Conservation (phyloP, 148 eudicot species). For the Fagopyrum homotropicum region DNA sequence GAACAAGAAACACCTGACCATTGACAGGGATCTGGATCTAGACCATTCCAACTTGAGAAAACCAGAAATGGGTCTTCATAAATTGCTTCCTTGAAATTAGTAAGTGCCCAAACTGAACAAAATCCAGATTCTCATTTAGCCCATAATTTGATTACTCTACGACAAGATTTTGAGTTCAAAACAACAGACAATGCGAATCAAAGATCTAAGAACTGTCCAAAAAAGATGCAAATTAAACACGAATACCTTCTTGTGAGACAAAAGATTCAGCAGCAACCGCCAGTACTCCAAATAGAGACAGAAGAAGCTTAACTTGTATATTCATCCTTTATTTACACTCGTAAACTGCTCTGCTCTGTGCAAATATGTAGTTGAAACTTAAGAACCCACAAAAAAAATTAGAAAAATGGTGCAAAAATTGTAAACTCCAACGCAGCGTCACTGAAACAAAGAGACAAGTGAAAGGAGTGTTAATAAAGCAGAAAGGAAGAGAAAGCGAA, state of each 20-base stretch:
- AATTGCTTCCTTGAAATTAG: constrained; percentile 77
- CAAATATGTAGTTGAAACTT: constrained; percentile 2
- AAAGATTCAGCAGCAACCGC: constrained; percentile 36
- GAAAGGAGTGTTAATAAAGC: neutral
- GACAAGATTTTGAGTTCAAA: neutral
- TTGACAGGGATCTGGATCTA: constrained; percentile 79
- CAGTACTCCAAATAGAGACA: constrained; percentile 37
- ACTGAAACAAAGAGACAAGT: constrained; percentile 13
- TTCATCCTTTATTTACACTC: constrained; percentile 20
- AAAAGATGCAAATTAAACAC: constrained; percentile 12
- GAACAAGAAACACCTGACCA: constrained; percentile 83
- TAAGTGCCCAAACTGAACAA: constrained; percentile 63
- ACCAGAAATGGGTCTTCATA: constrained; percentile 74
- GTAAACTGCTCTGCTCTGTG: constrained; percentile 2
- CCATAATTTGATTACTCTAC: neutral
- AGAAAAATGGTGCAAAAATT: neutral
- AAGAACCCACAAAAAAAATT: neutral
- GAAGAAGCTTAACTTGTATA: constrained; percentile 35
- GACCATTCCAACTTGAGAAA: constrained; percentile 75
- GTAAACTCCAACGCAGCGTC: constrained; percentile 4
- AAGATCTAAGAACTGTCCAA: neutral
- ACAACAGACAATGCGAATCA: neutral
- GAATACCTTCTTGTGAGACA: constrained; percentile 56
- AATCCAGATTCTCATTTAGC: constrained; percentile 13
- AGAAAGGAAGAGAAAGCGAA: neutral